Evolutionary conservation across 306 rosid species (phyloP), one percentile per base, ranked within the genome.

Genomic region (Dryas alaskensis): DNA sequence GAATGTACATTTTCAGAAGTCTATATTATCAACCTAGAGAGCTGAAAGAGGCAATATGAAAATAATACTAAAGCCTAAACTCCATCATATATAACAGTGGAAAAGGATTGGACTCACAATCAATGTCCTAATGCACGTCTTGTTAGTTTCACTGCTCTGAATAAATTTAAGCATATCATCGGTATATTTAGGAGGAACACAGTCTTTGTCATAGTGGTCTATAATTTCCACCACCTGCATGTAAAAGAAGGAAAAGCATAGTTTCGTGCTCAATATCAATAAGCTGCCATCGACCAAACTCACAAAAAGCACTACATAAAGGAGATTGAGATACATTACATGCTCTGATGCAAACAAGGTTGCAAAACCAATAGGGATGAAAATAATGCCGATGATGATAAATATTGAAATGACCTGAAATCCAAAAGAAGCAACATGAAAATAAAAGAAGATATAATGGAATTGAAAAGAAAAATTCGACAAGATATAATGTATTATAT

Each of bases 301-400:
- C 66, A 64, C 48, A n/a, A 49, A 31, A 57, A 66, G 71, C 22
- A 71, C 39, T 13, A 42, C 62, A 22, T 16, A 13, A 47, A 71
- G 58, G 46, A 45, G 8, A 17, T 0, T 44, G 8, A 58, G 67
- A 73, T 74, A 60, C 62, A 54, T 76, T 92, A 90, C 98, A 43
- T 70, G 78, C 66, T 87, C 87, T 25, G 97, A 90, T 42, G 98
- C 98, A 70, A 45, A 87, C 76, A 90, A 78, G 53, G 98, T 80
- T 75, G 85, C 84, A 55, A 92, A 81, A 14, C 98, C 98, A 47
- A 90, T 73, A 7, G 98, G 95, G 74, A 89, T 75, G 79, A 92
- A 92, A 70, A 92, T 0, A 45, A 86, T 50, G 80, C 91, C 97
- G 53, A 89, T 81, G 37, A 65, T n/a, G 11, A 84, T 73, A 69